Base-by-base conservation (phyloP, 176 grass and related monocot genomes). In the Avena atlantica region DNA sequence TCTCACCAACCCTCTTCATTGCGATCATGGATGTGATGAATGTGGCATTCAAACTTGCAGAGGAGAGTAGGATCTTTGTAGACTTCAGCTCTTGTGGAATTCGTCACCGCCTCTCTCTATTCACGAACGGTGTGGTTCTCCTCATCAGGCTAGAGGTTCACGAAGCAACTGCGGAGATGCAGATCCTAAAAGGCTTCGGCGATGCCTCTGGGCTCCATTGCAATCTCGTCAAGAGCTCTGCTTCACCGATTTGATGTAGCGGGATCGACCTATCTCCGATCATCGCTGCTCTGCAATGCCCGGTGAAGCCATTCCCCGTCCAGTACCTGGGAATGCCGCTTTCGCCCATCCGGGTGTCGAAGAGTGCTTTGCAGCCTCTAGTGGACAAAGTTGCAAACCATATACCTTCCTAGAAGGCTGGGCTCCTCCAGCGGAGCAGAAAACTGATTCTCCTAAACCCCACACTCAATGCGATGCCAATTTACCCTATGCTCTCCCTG, bases 161-260 rank as follows among this genome's bases (percentile, higher is more conserved):
- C 0, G 9, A 24, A 8, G n/a, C 8, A 12, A 23, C 11, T 0
- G 3, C 21, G 3, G n/a, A 9, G 20, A n/a, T 62, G 9, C 0
- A 13, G n/a, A 1, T 62, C 10, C n/a, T 24, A 6, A 4, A 9
- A 3, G 9, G 0, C 8, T 62, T 62, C 11, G 59, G 59, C 3
- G 59, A 1, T 9, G 0, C 59, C 0, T 62, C n/a, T 9, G 9
- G 11, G 20, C 59, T 62, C n/a, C 9, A 23, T 9, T 62, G 10
- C n/a, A 62, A 62, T 21, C n/a, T 62, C 21, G n/a, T 9, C n/a
- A 62, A 62, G n/a, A 62, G n/a, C n/a, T 62, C 59, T 1, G 0
- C 4, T 0, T 23, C 59, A 3, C 0, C 3, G 9, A 10, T 11
- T 1, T 3, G 2, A 9, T 62, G n/a, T n/a, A 8, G 11, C 1